These are phyloP conservation scores for Sarcocystis neurona DNA, from an alignment of 169 alveolate species.

Conservation along the genomic window DNA sequence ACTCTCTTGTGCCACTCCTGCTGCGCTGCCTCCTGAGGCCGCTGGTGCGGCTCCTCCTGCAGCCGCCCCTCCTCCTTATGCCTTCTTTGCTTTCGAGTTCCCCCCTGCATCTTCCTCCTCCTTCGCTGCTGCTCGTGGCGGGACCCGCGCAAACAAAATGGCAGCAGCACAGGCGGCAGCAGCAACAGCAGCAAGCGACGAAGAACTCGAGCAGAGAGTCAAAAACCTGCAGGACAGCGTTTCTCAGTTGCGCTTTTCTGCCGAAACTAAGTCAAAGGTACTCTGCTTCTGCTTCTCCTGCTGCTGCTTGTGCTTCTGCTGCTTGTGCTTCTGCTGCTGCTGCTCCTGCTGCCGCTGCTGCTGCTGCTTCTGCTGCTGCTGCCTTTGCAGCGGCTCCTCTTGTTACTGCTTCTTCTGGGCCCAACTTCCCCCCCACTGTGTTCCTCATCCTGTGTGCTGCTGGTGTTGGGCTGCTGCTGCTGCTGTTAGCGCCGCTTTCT, in stretches of 20 bases:
- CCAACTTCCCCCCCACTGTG: too few species aligned
- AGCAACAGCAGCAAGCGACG: slow-evolving; percentile 8
- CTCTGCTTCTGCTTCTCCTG: neutral
- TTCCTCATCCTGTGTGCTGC: too few species aligned
- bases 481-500: neutral
- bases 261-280: neutral
- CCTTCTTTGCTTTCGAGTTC: neutral
- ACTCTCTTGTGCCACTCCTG: neutral
- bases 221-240: neutral
- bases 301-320: neutral
- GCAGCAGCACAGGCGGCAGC: neutral
- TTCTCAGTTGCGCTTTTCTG: neutral
- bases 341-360: neutral
- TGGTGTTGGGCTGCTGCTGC: neutral
- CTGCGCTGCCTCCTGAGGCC: neutral
- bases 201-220: neutral
- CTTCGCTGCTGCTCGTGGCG: neutral
- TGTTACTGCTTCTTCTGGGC: too few species aligned
- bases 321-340: neutral
- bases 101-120: neutral
- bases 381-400: too few species aligned
- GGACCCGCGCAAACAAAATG: neutral
- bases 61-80: slow-evolving; percentile 2
- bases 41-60: neutral
- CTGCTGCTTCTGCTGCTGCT: neutral